Evolutionary conservation across 768 basidiomycete species (phyloP), one percentile per base, ranked within the genome.

Genomic region (Phanerodontia chrysosporium): DNA sequence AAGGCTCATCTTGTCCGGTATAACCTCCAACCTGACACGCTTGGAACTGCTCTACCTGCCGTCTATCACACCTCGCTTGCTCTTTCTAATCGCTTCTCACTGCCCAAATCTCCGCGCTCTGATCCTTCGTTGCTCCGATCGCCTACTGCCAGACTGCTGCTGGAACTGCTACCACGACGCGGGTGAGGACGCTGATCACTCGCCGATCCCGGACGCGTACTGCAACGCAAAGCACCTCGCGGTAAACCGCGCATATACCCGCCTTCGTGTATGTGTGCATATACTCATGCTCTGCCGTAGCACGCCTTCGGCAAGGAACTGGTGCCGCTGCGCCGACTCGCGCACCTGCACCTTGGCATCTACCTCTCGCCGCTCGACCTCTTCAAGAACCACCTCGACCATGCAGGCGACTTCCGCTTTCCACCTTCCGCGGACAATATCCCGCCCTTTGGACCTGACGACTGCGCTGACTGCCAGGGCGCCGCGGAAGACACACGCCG

Each of bases 141-240:
- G 83, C 39, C 73, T 89, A 46, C 79, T 83, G 57, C 65, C 76
- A 28, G 74, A 71, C 52, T 87, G 85, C 66, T 90, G 87, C 67
- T 83, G 82, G 78, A 64, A 67, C 46, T 90, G 88, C 67, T 83
- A 83, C 59, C 83, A 84, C 70, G 86, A 87, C 45, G 84, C 81
- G 49, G 72, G 83, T 25, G 76, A 72, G 9, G 75, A 77, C 51
- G 76, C 78, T 25, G 59, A 78, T 2, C 86, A 89, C 69, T 90
- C 87, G 7, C 87, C 87, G 0, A 75, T 90, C 57, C 82, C 82
- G 6, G 79, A 81, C 18, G 67, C 77, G 27, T 85, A 76, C 64
- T 55, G 68, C 16, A 73, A 76, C 27, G 75, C 72, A 8, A 64
- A 71, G 48, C 68, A 71, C 13, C 73, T 90, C 58, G 79, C 81